These are phyloP conservation scores for Nelumbo lutea DNA, from an alignment of 164 flowering plant genomes.

Conservation along the genomic window DNA sequence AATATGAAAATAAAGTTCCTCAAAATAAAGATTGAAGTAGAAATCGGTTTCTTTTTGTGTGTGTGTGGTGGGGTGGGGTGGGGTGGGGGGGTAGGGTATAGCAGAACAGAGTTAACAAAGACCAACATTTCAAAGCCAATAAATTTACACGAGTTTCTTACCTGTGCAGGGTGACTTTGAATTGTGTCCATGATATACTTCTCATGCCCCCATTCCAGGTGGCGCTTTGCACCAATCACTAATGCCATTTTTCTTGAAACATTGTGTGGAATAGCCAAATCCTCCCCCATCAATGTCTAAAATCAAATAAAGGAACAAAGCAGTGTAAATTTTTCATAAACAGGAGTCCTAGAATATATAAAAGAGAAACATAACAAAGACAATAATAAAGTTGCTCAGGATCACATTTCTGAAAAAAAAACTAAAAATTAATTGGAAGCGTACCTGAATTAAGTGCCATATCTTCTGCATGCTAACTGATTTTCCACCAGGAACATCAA, in stretches of 20 bases:
- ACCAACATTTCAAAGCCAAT: neutral
- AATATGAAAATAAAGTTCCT: neutral
- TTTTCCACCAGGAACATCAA: constrained; percentile 62
- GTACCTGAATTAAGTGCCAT: constrained; percentile 90
- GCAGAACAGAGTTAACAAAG: no score
- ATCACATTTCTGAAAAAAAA: neutral
- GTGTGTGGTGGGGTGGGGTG: no score
- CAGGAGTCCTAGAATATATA: neutral
- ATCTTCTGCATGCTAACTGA: constrained; percentile 93
- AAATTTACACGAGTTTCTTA: constrained; percentile 12
- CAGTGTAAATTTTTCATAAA: neutral
- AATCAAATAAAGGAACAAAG: constrained; percentile 7
- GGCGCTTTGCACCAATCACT: constrained; percentile 84
- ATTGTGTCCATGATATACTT: constrained; percentile 83
- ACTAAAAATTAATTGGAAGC: neutral
- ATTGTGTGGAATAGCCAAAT: constrained; percentile 30
- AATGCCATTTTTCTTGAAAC: constrained; percentile 78
- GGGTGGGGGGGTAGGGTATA: no score
- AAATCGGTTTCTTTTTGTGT: no score
- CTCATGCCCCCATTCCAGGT: constrained; percentile 95
- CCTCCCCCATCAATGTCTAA: constrained; percentile 71
- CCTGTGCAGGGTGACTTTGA: constrained; percentile 96
- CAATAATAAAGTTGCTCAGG: neutral
- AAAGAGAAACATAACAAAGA: neutral
- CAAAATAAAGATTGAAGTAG: neutral